phyloP scores from a whole-genome alignment of 371 early-diverging fungal species.

The Mortierella sp. region DNA sequence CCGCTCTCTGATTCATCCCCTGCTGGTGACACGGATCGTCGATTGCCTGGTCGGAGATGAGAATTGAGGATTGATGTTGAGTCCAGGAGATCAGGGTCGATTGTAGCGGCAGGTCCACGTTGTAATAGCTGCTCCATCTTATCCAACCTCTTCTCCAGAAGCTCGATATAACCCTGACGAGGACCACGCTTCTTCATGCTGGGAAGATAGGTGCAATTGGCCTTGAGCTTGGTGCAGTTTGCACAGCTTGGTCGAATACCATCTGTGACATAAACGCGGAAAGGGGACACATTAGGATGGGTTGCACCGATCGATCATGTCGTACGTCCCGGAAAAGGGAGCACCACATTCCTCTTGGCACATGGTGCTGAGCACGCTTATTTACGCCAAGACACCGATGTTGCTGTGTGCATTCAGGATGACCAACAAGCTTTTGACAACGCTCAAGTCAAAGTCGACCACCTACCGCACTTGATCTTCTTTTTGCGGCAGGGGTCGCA shows the following conservation, averaged over 20 bases:
- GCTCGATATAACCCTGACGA: constrained; percentile 81
- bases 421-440: constrained; percentile 18
- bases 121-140: constrained; percentile 71
- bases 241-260: constrained; percentile 84
- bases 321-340: too few species aligned
- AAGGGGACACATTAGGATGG: not conserved
- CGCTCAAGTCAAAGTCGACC: not conserved
- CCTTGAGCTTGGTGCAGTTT: constrained; percentile 75
- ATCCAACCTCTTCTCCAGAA: constrained; percentile 74
- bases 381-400: constrained; percentile 3
- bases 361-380: too few species aligned
- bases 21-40: constrained; percentile 10
- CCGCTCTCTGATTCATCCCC: not conserved
- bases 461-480: constrained; percentile 67
- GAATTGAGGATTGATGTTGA: constrained; percentile 36
- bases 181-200: constrained; percentile 83
- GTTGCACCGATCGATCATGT: too few species aligned
- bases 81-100: constrained; percentile 49
- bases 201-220: constrained; percentile 79
- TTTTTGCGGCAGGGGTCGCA: constrained; percentile 83
- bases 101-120: constrained; percentile 31
- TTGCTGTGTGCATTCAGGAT: constrained; percentile 13
- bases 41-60: constrained; percentile 30
- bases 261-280: constrained; percentile 53
- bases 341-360: too few species aligned